These are phyloP conservation scores for Xerophyta viscosa DNA, from an alignment of 106 monocot genomes.

Conservation along the genomic window DNA sequence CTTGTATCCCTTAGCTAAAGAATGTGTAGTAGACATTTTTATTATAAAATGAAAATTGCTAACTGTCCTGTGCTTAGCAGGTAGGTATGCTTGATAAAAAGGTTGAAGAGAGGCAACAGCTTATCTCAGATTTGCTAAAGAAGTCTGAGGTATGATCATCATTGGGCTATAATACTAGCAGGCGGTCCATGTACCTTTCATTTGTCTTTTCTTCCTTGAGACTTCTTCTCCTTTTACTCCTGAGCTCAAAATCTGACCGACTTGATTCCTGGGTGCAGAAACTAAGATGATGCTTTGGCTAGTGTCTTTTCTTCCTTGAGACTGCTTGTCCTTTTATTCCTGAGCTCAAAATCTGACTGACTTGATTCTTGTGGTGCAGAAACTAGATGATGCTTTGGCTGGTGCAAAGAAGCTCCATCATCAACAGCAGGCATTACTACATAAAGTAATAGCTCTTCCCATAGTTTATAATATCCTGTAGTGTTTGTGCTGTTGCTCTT, in stretches of 20 bases:
- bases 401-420: conserved; percentile 57
- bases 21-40: too few relatives aligned
- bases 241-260: too few relatives aligned
- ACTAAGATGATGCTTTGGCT: too few relatives aligned
- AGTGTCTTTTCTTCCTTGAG: too few relatives aligned
- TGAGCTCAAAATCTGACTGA: neutral
- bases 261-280: too few relatives aligned
- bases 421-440: conserved; percentile 38
- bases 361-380: conserved; percentile 31
- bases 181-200: conserved; percentile 1
- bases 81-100: conserved; percentile 43
- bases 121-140: conserved; percentile 53
- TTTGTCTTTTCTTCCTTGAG: too few relatives aligned
- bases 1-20: too few relatives aligned
- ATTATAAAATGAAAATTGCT: too few relatives aligned
- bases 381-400: conserved; percentile 59
- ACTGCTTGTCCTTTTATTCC: neutral
- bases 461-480: neutral
- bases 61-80: conserved; percentile 21
- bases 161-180: neutral
- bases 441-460: too few relatives aligned
- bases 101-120: conserved; percentile 39
- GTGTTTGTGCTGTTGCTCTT: neutral
- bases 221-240: too few relatives aligned
- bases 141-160: conserved; percentile 42